Conservation (phyloP, 805 yeast species). For the Candida parachauliodes region DNA sequence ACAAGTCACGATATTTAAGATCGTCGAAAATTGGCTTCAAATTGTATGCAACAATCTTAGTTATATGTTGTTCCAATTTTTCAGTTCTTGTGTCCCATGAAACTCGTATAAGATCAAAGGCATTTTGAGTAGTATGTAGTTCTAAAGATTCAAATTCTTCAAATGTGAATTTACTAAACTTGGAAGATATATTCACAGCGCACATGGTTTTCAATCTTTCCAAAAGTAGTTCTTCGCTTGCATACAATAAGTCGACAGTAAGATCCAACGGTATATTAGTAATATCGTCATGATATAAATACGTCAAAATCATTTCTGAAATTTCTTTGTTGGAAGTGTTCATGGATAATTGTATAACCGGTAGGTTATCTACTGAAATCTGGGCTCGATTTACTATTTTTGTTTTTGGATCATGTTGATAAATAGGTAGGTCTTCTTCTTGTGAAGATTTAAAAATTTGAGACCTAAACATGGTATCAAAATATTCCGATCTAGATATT, state of each 20-base stretch:
- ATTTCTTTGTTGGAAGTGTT: conserved; percentile 20
- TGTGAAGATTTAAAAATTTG: conserved; percentile 20
- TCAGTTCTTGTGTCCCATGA: conserved; percentile 69
- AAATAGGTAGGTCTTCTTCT: conserved; percentile 15
- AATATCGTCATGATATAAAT: conserved; percentile 58
- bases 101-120: conserved; percentile 56
- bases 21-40: conserved; percentile 31
- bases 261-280: conserved; percentile 42
- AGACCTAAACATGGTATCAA: conserved; percentile 58
- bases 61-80: conserved; percentile 60
- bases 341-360: conserved; percentile 28
- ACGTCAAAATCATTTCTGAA: conserved; percentile 50
- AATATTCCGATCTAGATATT: conserved; percentile 59
- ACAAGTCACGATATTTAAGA: conserved; percentile 25
- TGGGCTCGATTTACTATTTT: conserved; percentile 16
- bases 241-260: conserved; percentile 53
- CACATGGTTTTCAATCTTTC: conserved; percentile 67
- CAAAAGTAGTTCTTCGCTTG: conserved; percentile 57
- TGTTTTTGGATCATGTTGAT: conserved; percentile 3
- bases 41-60: conserved; percentile 53
- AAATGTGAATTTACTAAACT: conserved; percentile 16
- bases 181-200: conserved; percentile 44
- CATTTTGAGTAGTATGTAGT: conserved; percentile 28
- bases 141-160: conserved; percentile 18
- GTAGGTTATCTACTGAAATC: conserved; percentile 14